Evolutionary conservation across 331 rosid species (phyloP), one percentile per base, ranked within the genome.

Genomic region (Spiraea crenata): DNA sequence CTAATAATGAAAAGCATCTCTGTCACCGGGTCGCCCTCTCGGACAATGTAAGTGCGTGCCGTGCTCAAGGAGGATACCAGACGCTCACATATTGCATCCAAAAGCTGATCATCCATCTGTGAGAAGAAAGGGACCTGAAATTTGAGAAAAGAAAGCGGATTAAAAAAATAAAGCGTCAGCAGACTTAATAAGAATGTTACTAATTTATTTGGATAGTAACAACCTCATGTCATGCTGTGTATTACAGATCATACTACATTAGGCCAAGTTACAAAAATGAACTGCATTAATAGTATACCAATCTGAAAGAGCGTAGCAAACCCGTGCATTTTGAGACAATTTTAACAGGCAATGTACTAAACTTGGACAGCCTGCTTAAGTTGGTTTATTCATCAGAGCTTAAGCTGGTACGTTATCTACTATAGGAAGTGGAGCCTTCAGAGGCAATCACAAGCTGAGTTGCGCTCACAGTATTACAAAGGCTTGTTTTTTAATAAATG

Each of bases 21-120:
- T 0, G 93, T 85, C 25, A 91, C 95, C 0, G 99, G 97, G 81
- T 95, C 99, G 14, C 99, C 99, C 67, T 95, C 99, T 15, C 96
- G 86, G 64, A 95, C 99, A 70, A 95, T 89, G 80, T 83, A 91
- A 54, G 97, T 91, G 45, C 84, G 92, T 52, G 73, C 88, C 3
- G 99, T 95, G 89, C 99, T 95, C 69, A 95, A 76, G 74, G 96
- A 91, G 34, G 99, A 95, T 11, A 89, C 92, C 70, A 95, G 87
- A 45, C 89, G 93, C 85, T 95, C 97, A 54, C 99, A 95, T 81
- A 95, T 95, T 67, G 99, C 99, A 73, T 95, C 96, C 40, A 95
- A 91, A 57, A 95, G 90, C 79, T 85, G 99, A 82, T 89, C 97
- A 74, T 95, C 99, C 99, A 95, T 95, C 75, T 91, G 95, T 38